These are phyloP conservation scores for Hapsidospora chrysogenum DNA, from an alignment of 495 filamentous ascomycete genomes.

Conservation along the genomic window DNA sequence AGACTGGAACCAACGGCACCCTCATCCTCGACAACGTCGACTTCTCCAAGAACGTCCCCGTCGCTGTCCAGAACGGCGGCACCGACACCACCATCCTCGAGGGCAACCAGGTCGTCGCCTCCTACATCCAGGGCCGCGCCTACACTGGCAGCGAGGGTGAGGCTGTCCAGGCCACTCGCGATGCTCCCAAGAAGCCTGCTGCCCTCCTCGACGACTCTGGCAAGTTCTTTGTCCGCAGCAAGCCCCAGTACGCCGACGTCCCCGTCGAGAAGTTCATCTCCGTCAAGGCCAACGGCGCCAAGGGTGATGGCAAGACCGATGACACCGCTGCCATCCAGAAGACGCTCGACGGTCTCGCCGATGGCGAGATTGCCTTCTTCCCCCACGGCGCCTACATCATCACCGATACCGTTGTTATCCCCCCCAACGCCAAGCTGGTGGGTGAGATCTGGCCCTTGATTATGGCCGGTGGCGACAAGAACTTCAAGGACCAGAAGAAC, in stretches of 20 bases:
- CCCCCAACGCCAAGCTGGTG: slow-evolving; percentile 62
- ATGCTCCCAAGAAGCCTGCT: slow-evolving; percentile 35
- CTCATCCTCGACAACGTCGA: slow-evolving; percentile 79
- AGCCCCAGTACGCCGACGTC: slow-evolving; percentile 56
- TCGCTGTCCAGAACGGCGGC: slow-evolving; percentile 35
- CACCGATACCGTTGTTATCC: slow-evolving; percentile 68
- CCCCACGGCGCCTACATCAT: slow-evolving; percentile 82
- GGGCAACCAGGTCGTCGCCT: slow-evolving; percentile 53
- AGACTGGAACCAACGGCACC: slow-evolving; percentile 53
- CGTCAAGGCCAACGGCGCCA: slow-evolving; percentile 60
- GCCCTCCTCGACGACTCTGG: slow-evolving; percentile 36
- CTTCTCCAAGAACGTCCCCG: slow-evolving; percentile 34
- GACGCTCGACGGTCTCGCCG: slow-evolving; percentile 42
- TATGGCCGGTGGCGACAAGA: slow-evolving; percentile 52
- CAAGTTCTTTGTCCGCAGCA: slow-evolving; percentile 46
- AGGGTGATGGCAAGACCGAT: slow-evolving; percentile 58
- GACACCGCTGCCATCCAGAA: slow-evolving; percentile 57
- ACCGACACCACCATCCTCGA: slow-evolving; percentile 44
- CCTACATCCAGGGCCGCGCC: slow-evolving; percentile 58
- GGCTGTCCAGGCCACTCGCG: slow-evolving; percentile 32
- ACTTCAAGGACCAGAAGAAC: slow-evolving; percentile 53
- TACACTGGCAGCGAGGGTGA: slow-evolving; percentile 36
- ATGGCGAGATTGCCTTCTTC: slow-evolving; percentile 67
- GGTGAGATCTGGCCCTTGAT: slow-evolving; percentile 86
- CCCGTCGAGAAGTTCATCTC: slow-evolving; percentile 47